Evolutionary conservation across 306 rosid species (phyloP).

Genomic region (Quercus suber): DNA sequence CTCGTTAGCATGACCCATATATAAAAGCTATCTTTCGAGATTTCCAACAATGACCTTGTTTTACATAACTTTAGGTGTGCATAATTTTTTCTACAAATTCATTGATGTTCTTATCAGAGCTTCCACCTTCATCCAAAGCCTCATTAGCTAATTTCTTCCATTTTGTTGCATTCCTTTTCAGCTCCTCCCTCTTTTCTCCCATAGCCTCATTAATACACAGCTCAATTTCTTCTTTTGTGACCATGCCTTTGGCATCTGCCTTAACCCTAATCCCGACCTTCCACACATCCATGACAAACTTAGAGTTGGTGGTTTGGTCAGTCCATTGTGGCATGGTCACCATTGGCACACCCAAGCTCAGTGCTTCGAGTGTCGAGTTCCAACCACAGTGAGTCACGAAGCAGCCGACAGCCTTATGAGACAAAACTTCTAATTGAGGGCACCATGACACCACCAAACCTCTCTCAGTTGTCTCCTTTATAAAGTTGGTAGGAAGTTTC

Average conservation of each 20-base stretch:
- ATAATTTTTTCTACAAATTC: slow-evolving; percentile 5
- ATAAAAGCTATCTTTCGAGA: no score
- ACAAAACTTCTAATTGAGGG: slow-evolving; percentile 13
- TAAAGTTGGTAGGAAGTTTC: slow-evolving; percentile 13
- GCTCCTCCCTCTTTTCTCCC: slow-evolving; percentile 12
- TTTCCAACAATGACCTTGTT: no score
- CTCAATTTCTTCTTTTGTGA: slow-evolving; percentile 10
- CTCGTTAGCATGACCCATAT: no score
- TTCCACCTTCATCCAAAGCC: slow-evolving; percentile 21
- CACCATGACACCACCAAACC: slow-evolving; percentile 22
- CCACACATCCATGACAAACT: slow-evolving; percentile 21
- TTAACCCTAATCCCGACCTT: slow-evolving; percentile 13
- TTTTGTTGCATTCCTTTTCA: neutral
- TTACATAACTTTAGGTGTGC: neutral
- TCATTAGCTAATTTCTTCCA: slow-evolving; percentile 11
- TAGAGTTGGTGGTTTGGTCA: slow-evolving; percentile 13
- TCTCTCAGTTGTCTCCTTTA: neutral
- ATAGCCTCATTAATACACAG: slow-evolving; percentile 4
- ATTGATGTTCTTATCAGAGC: slow-evolving; percentile 14
- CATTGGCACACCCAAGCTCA: slow-evolving; percentile 17
- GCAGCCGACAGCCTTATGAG: slow-evolving; percentile 7
- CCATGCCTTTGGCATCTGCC: neutral
- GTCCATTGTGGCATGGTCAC: slow-evolving; percentile 20
- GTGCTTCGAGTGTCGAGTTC: slow-evolving; percentile 21
- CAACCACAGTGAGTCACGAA: slow-evolving; percentile 21